phyloP scores from a whole-genome alignment of 2,329 filamentous ascomycete genomes.

The Diaporthe nobilis region DNA sequence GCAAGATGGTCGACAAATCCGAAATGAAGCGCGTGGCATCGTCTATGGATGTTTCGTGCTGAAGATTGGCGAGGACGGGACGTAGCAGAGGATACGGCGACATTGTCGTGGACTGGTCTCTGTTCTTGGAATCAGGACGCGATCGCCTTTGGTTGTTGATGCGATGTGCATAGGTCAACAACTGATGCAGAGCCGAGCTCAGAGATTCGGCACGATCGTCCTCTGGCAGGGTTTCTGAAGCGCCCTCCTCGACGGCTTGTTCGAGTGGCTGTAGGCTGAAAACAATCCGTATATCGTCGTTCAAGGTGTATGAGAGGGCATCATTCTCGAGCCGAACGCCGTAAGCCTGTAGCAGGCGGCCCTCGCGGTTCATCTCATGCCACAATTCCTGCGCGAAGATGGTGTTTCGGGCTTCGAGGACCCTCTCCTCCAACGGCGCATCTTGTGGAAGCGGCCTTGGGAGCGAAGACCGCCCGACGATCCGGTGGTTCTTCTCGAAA shows the following conservation, averaged over 20 bases:
- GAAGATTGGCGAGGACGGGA: slow-evolving; percentile 64
- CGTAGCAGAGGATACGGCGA: slow-evolving; percentile 65
- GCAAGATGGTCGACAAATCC: slow-evolving; percentile 59
- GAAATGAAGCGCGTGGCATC: slow-evolving; percentile 59
- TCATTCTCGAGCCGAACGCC: slow-evolving; percentile 76
- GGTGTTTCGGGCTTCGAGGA: slow-evolving; percentile 83
- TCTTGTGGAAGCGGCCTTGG: slow-evolving; percentile 70
- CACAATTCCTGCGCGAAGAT: slow-evolving; percentile 90
- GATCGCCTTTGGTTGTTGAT: slow-evolving; percentile 80
- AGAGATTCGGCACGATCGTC: slow-evolving; percentile 74
- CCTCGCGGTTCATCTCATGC: slow-evolving; percentile 89
- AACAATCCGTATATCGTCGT: slow-evolving; percentile 69
- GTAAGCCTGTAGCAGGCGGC: slow-evolving; percentile 78
- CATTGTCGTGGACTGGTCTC: slow-evolving; percentile 53
- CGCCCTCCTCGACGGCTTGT: slow-evolving; percentile 54
- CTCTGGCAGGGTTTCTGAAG: slow-evolving; percentile 52
- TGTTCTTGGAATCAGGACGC: slow-evolving; percentile 62
- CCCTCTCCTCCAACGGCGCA: slow-evolving; percentile 74
- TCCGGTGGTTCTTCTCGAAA: slow-evolving; percentile 68
- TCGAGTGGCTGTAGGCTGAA: slow-evolving; percentile 77
- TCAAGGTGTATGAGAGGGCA: slow-evolving; percentile 68
- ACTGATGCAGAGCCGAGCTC: slow-evolving; percentile 77
- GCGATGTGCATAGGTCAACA: slow-evolving; percentile 84
- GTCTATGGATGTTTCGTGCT: slow-evolving; percentile 58
- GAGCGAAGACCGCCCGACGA: slow-evolving; percentile 70